phyloP scores from a whole-genome alignment of 2,329 filamentous ascomycete species.

The Penicillium sp. region DNA sequence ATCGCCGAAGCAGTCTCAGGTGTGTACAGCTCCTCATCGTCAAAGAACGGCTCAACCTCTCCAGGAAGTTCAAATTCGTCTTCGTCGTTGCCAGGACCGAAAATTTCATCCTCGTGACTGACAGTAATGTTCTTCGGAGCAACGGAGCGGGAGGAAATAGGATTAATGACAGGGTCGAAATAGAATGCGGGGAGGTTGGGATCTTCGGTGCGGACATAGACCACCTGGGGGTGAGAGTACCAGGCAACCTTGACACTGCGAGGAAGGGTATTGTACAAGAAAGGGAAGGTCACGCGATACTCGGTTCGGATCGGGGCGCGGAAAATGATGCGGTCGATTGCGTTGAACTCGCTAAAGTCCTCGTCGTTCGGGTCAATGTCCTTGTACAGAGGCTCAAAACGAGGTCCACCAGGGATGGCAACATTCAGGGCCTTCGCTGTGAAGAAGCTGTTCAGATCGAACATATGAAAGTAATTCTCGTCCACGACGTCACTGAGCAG shows the following conservation, averaged over 20 bases:
- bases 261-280: constrained; percentile 93
- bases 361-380: constrained; percentile 98
- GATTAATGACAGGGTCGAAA: constrained; percentile 97
- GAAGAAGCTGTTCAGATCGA: constrained; percentile 90
- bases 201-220: constrained; percentile 86
- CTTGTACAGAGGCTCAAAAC: constrained; percentile 97
- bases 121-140: constrained; percentile 91
- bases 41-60: constrained; percentile 82
- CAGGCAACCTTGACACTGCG: constrained; percentile 90
- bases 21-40: constrained; percentile 84
- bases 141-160: constrained; percentile 91
- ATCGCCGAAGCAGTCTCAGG: constrained; percentile 90
- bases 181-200: constrained; percentile 92
- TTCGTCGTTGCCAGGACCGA: constrained; percentile 77
- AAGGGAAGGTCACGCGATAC: constrained; percentile 92
- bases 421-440: constrained; percentile 97
- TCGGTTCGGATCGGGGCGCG: constrained; percentile 92
- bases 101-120: constrained; percentile 91
- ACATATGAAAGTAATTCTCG: constrained; percentile 97
- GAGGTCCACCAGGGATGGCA: constrained; percentile 92
- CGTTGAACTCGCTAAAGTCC: constrained; percentile 99
- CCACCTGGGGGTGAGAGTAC: constrained; percentile 91
- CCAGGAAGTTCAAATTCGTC: constrained; percentile 84
- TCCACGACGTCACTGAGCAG: constrained; percentile 90
- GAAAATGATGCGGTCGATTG: constrained; percentile 99